These are phyloP conservation scores for Coemansia sp. DNA, from an alignment of 192 early-diverging fungal species.

Conservation along the genomic window DNA sequence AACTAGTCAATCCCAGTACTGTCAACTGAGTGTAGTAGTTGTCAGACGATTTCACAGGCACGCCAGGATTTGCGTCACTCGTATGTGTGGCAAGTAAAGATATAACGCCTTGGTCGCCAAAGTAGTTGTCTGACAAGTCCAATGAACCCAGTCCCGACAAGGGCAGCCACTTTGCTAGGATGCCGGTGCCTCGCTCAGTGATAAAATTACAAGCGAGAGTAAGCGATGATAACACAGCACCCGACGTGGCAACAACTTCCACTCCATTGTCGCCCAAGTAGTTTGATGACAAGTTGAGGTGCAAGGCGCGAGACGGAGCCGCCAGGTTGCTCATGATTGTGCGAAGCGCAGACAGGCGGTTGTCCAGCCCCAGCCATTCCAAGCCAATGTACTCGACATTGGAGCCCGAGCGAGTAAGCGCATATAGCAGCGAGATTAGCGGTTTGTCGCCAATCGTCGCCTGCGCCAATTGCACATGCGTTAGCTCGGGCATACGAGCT, in stretches of 20 bases:
- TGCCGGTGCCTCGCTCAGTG: conserved; percentile 41
- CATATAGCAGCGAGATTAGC: conserved; percentile 23
- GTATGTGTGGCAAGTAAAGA: conserved; percentile 27
- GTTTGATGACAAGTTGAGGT: conserved; percentile 50
- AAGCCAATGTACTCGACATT: conserved; percentile 49
- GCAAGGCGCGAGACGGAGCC: conserved; percentile 14
- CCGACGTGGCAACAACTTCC: conserved; percentile 30
- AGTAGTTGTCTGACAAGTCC: conserved; percentile 54
- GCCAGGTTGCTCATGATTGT: conserved; percentile 28
- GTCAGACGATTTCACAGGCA: background rate
- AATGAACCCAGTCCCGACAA: conserved; percentile 23
- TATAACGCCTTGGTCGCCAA: conserved; percentile 51
- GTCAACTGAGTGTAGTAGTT: conserved; percentile 27
- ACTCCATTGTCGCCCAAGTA: conserved; percentile 45
- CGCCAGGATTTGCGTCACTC: background rate
- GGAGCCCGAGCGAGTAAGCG: conserved; percentile 21
- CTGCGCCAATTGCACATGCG: conserved; percentile 45
- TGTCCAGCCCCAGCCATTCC: conserved; percentile 48
- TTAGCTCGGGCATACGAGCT: conserved; percentile 30
- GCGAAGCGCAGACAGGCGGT: conserved; percentile 34
- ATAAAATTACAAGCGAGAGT: conserved; percentile 54
- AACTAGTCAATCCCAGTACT: conserved; percentile 46
- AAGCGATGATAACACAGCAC: conserved; percentile 31
- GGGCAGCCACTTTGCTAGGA: conserved; percentile 50
- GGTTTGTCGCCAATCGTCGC: conserved; percentile 26